Conservation (phyloP, 2,329 filamentous ascomycete genomes). For the Colletotrichum falcatum region DNA sequence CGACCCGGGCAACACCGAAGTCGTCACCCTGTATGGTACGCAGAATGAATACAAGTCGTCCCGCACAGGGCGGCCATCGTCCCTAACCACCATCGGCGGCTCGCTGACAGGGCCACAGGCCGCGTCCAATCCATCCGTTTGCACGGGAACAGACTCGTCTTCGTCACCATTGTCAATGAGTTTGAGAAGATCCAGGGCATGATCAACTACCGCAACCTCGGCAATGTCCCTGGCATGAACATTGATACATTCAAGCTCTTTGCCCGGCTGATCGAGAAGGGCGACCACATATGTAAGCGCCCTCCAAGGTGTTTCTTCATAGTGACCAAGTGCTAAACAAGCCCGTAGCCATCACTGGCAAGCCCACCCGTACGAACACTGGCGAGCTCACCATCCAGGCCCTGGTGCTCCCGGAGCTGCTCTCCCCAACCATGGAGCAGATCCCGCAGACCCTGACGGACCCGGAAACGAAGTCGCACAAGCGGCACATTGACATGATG, state of each 20-base stretch:
- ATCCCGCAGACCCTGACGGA: constrained; percentile 79
- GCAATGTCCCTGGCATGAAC: constrained; percentile 49
- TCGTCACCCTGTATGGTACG: constrained; percentile 47
- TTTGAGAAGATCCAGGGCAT: constrained; percentile 81
- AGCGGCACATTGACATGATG: constrained; percentile 88
- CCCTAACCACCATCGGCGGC: constrained; percentile 17
- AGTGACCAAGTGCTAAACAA: constrained; percentile 10
- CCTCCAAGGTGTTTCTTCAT: constrained; percentile 17
- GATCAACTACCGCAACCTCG: constrained; percentile 70
- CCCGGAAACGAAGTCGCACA: constrained; percentile 77
- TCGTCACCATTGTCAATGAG: constrained; percentile 83
- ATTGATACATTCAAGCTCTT: constrained; percentile 67
- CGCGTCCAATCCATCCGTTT: constrained; percentile 79
- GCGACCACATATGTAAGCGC: constrained; percentile 83
- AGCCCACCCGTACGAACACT: constrained; percentile 74
- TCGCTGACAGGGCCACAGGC: constrained; percentile 59
- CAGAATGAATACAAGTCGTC: constrained; percentile 30
- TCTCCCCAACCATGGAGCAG: constrained; percentile 83
- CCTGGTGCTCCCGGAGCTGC: constrained; percentile 73
- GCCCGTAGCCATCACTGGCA: constrained; percentile 74
- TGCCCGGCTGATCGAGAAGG: constrained; percentile 76
- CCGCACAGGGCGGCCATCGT: constrained; percentile 2
- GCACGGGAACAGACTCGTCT: constrained; percentile 82
- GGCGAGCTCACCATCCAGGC: constrained; percentile 83
- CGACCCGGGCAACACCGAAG: constrained; percentile 7